Conservation (phyloP, 75 land plant genomes). For the Cunninghamia lanceolata region DNA sequence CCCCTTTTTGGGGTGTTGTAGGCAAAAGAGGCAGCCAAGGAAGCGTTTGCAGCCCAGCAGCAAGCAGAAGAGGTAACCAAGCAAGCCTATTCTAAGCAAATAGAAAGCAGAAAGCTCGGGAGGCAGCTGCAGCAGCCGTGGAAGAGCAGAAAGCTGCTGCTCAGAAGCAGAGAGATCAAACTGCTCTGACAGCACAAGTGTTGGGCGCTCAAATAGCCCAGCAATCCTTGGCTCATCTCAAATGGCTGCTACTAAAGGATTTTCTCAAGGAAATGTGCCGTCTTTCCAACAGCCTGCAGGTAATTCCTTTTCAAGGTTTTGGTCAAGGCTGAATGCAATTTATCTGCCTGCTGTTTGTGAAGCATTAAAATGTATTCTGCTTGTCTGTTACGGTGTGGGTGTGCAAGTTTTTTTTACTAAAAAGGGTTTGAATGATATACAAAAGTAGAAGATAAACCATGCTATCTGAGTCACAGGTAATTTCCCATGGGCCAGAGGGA, state of each 20-base stretch:
- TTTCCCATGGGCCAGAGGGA: too few species aligned
- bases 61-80: not conserved
- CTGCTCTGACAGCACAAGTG: not conserved
- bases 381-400: too few species aligned
- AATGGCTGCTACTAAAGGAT: not conserved
- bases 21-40: not conserved
- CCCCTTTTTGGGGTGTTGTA: not conserved
- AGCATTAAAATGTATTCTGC: too few species aligned
- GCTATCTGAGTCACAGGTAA: too few species aligned
- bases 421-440: too few species aligned
- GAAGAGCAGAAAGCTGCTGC: constrained; percentile 2
- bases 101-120: constrained; percentile 5
- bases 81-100: not conserved
- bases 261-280: not conserved
- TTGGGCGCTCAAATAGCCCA: not conserved
- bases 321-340: too few species aligned
- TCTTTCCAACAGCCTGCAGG: not conserved
- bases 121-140: not conserved
- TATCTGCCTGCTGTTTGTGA: too few species aligned
- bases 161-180: not conserved
- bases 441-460: too few species aligned
- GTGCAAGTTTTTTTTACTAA: too few species aligned
- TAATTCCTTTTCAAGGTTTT: not conserved
- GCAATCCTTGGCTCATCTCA: not conserved
- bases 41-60: not conserved